These are phyloP conservation scores for Penicillium silybi DNA, from an alignment of 495 filamentous ascomycete species.

Conservation along the genomic window DNA sequence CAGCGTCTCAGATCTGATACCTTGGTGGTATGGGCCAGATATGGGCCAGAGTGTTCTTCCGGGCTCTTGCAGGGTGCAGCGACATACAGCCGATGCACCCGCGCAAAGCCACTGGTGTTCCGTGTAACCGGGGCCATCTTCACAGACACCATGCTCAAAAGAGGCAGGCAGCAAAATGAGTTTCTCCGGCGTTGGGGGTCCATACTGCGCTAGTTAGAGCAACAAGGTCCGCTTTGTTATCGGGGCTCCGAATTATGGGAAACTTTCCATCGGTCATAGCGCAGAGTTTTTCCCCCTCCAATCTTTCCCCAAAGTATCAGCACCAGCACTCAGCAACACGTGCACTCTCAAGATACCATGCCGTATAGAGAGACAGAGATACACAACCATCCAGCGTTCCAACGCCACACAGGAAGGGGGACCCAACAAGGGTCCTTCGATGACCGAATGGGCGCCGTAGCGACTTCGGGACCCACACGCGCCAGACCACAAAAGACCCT, in stretches of 20 bases:
- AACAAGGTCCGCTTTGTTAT: neutral
- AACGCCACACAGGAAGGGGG: constrained; percentile 5
- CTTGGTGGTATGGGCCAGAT: neutral
- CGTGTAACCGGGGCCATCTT: neutral
- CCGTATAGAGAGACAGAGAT: neutral
- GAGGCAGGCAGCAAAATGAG: neutral
- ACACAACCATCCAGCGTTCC: constrained; percentile 4
- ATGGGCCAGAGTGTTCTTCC: neutral
- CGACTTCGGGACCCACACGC: neutral
- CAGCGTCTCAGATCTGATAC: constrained; percentile 20
- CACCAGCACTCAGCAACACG: neutral
- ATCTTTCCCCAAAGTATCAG: neutral
- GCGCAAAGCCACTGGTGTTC: neutral
- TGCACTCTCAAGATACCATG: neutral
- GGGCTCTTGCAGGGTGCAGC: neutral
- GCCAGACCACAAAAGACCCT: neutral
- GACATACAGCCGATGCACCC: neutral
- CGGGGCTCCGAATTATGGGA: neutral
- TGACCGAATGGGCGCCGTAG: neutral
- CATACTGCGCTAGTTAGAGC: neutral
- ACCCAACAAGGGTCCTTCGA: constrained; percentile 7
- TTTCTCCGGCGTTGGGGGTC: neutral
- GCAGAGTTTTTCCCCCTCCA: neutral
- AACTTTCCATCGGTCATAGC: no score
- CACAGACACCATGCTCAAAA: neutral